These are phyloP conservation scores for Aspergillus conjunctus DNA, from an alignment of 495 filamentous ascomycete species.

Conservation along the genomic window DNA sequence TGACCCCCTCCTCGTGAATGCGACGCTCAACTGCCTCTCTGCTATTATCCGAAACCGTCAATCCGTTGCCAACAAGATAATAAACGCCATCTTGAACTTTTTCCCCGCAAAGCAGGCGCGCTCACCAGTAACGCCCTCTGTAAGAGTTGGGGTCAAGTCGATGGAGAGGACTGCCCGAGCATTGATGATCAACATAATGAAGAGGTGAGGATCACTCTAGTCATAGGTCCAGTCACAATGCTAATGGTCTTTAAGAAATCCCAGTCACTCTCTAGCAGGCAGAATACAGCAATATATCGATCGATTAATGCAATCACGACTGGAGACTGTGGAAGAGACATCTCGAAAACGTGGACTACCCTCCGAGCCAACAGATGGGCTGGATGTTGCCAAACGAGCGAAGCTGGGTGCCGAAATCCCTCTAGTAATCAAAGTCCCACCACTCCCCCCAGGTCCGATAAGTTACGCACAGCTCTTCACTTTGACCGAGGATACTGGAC, in stretches of 20 bases:
- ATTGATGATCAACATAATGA: slow-evolving; percentile 76
- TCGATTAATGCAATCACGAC: slow-evolving; percentile 68
- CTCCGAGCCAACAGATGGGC: slow-evolving; percentile 66
- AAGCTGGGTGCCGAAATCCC: slow-evolving; percentile 60
- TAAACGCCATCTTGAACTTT: slow-evolving; percentile 84
- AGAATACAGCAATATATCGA: slow-evolving; percentile 84
- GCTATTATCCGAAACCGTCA: slow-evolving; percentile 78
- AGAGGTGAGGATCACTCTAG: slow-evolving; percentile 56
- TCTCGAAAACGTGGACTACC: slow-evolving; percentile 73
- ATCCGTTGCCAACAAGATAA: slow-evolving; percentile 78
- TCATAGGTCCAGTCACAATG: background rate
- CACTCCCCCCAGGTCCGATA: slow-evolving; percentile 70
- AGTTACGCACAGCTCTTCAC: slow-evolving; percentile 82
- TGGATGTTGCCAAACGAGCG: slow-evolving; percentile 69
- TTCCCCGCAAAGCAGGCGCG: slow-evolving; percentile 81
- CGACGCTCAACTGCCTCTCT: slow-evolving; percentile 85
- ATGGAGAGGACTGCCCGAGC: slow-evolving; percentile 91
- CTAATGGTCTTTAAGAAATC: slow-evolving; percentile 57
- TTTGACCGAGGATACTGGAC: slow-evolving; percentile 68
- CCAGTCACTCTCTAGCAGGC: slow-evolving; percentile 62
- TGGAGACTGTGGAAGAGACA: slow-evolving; percentile 70
- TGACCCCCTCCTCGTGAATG: slow-evolving; percentile 87
- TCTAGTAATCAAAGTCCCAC: slow-evolving; percentile 59
- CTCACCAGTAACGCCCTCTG: slow-evolving; percentile 73
- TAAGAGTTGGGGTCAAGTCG: slow-evolving; percentile 80